phyloP scores from a whole-genome alignment of 306 rosid species.

The Gillenia trifoliata region DNA sequence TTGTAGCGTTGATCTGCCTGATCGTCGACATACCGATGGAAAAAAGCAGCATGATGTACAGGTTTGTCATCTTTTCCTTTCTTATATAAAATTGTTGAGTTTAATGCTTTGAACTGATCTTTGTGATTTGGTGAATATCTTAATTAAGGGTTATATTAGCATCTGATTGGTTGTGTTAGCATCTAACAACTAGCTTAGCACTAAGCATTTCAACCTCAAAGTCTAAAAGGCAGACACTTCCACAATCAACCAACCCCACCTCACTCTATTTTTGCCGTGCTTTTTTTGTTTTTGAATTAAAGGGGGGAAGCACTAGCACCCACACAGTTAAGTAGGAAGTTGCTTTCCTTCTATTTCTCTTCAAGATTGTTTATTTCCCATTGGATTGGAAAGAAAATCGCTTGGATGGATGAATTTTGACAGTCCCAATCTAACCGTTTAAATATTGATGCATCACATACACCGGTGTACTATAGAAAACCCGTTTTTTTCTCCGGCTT shows the following conservation, averaged over 20 bases:
- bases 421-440: too few relatives aligned
- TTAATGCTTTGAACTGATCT: neutral
- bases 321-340: neutral
- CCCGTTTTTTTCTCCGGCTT: neutral
- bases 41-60: constrained; percentile 39
- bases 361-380: neutral
- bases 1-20: constrained; percentile 66
- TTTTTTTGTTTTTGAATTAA: neutral
- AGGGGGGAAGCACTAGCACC: neutral
- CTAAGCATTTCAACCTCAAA: constrained; percentile 1
- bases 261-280: neutral
- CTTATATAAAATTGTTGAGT: neutral
- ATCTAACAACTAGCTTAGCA: neutral
- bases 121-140: constrained; percentile 13
- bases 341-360: neutral
- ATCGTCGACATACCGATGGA: constrained; percentile 44
- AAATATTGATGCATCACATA: too few relatives aligned
- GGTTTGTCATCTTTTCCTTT: constrained; percentile 20
- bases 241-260: constrained; percentile 3
- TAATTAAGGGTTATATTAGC: neutral
- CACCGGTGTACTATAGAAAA: too few relatives aligned
- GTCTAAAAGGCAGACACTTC: neutral
- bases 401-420: too few relatives aligned
- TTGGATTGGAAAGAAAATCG: neutral
- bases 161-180: neutral